Evolutionary conservation across 225 moss, liverwort and hornwort genomes (phyloP).

Genomic region (Neckera pumila): DNA sequence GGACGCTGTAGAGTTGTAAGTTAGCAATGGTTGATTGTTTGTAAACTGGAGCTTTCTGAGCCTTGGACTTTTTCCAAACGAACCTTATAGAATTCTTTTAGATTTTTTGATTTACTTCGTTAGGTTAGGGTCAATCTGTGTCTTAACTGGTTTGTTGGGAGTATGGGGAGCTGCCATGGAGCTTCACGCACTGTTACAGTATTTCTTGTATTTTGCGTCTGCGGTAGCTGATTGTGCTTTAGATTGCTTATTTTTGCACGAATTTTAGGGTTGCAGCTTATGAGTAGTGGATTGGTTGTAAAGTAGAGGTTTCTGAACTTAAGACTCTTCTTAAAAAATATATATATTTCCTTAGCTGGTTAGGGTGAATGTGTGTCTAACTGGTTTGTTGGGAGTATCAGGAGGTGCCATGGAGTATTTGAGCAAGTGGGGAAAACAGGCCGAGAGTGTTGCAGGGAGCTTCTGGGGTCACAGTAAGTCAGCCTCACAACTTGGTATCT

Average conservation of each 20-base stretch:
- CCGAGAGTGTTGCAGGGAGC: conserved; percentile 48
- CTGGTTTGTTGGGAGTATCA: neutral
- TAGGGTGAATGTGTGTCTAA: neutral
- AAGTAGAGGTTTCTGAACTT: neutral
- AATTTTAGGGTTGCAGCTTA: neutral
- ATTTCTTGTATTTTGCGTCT: neutral
- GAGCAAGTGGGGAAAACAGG: conserved; percentile 46
- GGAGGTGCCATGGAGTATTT: conserved; percentile 45
- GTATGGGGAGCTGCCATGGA: neutral
- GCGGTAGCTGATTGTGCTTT: neutral
- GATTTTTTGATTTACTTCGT: neutral
- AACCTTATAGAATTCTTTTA: too few relatives aligned
- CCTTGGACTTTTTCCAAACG: neutral
- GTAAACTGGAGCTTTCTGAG: neutral
- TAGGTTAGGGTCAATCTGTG: neutral
- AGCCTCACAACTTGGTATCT: neutral
- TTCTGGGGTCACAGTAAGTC: conserved; percentile 88
- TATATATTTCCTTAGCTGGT: neutral
- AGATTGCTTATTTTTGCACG: neutral
- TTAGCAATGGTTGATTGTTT: neutral
- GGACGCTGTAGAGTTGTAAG: neutral
- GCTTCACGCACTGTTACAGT: too few relatives aligned
- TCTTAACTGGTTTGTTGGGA: neutral
- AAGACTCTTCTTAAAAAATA: neutral
- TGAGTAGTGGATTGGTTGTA: neutral